phyloP scores from a whole-genome alignment of 257 asterid genomes.

The Paraleonurus japonicus region DNA sequence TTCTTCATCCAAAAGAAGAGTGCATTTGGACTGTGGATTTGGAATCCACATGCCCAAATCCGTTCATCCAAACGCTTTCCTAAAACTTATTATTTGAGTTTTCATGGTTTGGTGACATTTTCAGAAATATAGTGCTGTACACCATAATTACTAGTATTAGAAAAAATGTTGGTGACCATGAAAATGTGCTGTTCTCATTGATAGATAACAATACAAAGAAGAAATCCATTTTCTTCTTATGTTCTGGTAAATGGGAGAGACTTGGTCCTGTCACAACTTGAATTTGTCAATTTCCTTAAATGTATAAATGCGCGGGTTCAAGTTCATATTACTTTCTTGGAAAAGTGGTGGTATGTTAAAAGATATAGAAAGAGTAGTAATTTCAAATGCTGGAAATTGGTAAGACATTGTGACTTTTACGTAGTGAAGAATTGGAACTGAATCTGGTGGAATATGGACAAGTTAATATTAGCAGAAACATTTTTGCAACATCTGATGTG shows the following conservation, averaged over 20 bases:
- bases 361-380: not conserved
- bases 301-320: slow-evolving; percentile 1
- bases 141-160: not conserved
- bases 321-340: not conserved
- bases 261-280: not conserved
- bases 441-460: not conserved
- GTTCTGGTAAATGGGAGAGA: slow-evolving; percentile 7
- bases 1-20: not conserved
- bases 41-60: no score
- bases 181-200: slow-evolving; percentile 1
- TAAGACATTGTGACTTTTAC: slow-evolving; percentile 10
- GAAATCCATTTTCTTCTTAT: not conserved
- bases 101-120: not conserved
- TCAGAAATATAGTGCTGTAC: not conserved
- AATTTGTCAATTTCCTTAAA: not conserved
- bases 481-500: not conserved
- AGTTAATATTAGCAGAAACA: not conserved
- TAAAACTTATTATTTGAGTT: slow-evolving; percentile 3
- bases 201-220: not conserved
- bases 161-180: not conserved
- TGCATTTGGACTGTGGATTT: no score
- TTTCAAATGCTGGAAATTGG: not conserved
- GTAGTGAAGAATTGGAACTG: not conserved
- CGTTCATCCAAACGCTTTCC: not conserved
- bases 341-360: not conserved